Evolutionary conservation across 2,329 filamentous ascomycete genomes (phyloP), one percentile per base, ranked within the genome.

Genomic region (Ambrosiella cleistominuta): DNA sequence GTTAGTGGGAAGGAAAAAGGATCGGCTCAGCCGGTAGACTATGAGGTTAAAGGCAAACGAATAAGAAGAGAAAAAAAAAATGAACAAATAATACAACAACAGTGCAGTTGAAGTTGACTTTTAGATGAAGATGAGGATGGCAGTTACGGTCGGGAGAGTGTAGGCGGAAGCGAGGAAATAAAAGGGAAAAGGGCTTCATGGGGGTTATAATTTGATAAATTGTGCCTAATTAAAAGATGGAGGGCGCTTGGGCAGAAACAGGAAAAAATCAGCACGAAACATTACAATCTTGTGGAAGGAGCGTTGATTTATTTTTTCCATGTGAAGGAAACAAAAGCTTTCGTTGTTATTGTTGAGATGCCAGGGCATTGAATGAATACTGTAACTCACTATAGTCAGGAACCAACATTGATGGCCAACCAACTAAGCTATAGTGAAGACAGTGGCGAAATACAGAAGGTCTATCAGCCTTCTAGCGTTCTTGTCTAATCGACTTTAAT

Each of bases 1-100:
- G 47, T 12, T 13, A 17, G 27, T 17, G 35, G 52, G 36, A 44
- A 53, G 13, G 44, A 39, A 54, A 58, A 39, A 57, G 37, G 52
- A 56, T 50, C 57, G 57, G 57, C 57, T 56, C 55, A 60, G 58
- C 50, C 54, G 54, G 52, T 57, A 55, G 53, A 57, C 17, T 35
- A 49, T 50, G 56, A 11, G 36, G 54, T 40, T 19, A 44, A 39
- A 42, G 27, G 53, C 19, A 17, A 44, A 17, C 38, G 27, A 52
- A 11, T 38, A 27, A 35, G 54, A 36, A 53, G 17, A 13, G 53
- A 57, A n/a, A 27, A 53, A 53, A 35, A 57, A 45, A 56, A 53
- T 13, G 45, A 54, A 40, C 13, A 44, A 19, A 39, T 37, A 27
- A 58, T 19, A 58, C 27, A 59, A 27, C 42, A 53, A 51, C 35